Conservation (phyloP, 441 rosid genomes). For the Metrosideros polymorpha region DNA sequence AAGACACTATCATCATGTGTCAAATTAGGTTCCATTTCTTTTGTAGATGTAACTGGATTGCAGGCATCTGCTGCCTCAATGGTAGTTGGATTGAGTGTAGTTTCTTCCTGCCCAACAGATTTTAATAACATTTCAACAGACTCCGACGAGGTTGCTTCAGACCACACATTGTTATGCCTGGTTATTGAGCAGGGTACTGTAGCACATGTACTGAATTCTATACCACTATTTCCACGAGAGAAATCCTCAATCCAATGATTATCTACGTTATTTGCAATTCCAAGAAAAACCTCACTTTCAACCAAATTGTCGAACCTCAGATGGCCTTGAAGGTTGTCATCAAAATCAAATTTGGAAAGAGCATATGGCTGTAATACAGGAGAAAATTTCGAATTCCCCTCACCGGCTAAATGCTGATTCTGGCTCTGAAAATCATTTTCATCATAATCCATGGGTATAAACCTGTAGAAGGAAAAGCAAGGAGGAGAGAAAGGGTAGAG, state of each 20-base stretch:
- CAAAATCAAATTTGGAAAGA: slow-evolving; percentile 94
- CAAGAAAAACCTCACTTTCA: slow-evolving; percentile 89
- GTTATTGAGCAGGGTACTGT: slow-evolving; percentile 76
- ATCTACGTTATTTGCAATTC: slow-evolving; percentile 82
- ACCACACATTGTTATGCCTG: slow-evolving; percentile 94
- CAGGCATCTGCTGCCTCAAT: slow-evolving; percentile 49
- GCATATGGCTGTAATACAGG: slow-evolving; percentile 70
- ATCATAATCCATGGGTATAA: slow-evolving; percentile 97
- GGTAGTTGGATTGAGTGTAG: slow-evolving; percentile 29
- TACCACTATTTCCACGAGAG: slow-evolving; percentile 60
- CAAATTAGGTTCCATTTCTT: slow-evolving; percentile 65
- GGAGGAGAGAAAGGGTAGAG: neutral
- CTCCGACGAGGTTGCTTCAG: slow-evolving; percentile 96
- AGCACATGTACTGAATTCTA: slow-evolving; percentile 76
- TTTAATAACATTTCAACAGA: slow-evolving; percentile 99
- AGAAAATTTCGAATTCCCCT: slow-evolving; percentile 72
- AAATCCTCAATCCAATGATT: slow-evolving; percentile 96
- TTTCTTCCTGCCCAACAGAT: slow-evolving; percentile 94
- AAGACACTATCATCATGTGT: slow-evolving; percentile 25
- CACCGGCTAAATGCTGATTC: slow-evolving; percentile 91
- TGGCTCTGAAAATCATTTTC: slow-evolving; percentile 96
- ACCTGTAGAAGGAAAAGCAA: slow-evolving; percentile 31
- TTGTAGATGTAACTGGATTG: slow-evolving; percentile 65
- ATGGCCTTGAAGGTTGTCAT: slow-evolving; percentile 66
- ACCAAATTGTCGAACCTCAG: slow-evolving; percentile 85